Evolutionary conservation across 345 rosid species (phyloP).

Genomic region (Gossypium bickii): DNA sequence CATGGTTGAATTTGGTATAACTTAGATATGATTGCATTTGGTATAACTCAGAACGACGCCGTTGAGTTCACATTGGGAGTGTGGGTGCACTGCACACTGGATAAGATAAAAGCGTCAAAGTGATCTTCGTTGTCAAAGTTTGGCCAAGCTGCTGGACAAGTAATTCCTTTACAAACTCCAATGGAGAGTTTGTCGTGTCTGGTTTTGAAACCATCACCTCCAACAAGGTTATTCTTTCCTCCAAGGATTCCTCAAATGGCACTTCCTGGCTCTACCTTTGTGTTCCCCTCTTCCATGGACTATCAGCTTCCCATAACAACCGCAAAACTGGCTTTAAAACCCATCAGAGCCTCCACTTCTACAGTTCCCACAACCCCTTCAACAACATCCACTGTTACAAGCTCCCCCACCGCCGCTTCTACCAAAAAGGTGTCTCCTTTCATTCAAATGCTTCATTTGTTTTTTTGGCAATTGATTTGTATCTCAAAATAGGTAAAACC

Average conservation of each 20-base stretch:
- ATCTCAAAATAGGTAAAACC: neutral
- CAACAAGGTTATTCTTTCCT: constrained; percentile 12
- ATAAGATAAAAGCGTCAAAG: constrained; percentile 8
- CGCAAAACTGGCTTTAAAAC: constrained; percentile 21
- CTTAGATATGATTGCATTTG: neutral
- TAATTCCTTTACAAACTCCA: neutral
- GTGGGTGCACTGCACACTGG: neutral
- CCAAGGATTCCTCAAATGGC: constrained; percentile 11
- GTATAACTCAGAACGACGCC: neutral
- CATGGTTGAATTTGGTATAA: too few relatives aligned
- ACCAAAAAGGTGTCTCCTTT: constrained; percentile 49
- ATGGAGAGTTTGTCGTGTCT: constrained; percentile 39
- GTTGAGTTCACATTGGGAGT: neutral
- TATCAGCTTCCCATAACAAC: constrained; percentile 19
- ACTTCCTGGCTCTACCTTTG: constrained; percentile 22
- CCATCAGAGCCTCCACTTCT: constrained; percentile 21
- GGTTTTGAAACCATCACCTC: constrained; percentile 17
- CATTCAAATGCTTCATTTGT: neutral
- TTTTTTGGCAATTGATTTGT: neutral
- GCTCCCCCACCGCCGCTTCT: constrained; percentile 16
- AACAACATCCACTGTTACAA: neutral
- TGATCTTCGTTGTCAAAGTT: neutral
- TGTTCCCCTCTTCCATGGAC: constrained; percentile 29
- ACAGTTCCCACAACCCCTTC: constrained; percentile 19
- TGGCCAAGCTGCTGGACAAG: neutral